These are phyloP conservation scores for Botryotinia convoluta DNA, from an alignment of 2,329 filamentous ascomycete genomes.

Conservation along the genomic window DNA sequence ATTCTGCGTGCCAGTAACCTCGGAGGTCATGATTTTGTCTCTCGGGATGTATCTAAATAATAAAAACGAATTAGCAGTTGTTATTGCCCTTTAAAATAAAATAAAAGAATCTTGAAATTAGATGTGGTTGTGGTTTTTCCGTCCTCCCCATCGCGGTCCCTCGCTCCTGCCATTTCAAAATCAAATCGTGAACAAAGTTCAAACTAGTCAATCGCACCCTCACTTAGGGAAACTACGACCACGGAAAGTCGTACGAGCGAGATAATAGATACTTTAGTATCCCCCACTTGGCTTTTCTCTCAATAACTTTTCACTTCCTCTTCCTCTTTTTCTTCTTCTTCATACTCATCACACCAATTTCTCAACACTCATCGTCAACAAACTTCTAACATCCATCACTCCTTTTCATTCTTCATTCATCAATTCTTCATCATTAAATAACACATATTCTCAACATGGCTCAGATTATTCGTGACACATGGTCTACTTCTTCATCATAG, in stretches of 20 bases:
- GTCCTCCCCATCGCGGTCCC: neutral
- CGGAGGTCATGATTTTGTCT: neutral
- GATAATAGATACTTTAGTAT: neutral
- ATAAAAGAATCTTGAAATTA: neutral
- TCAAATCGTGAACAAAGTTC: neutral
- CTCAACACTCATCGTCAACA: too few relatives aligned
- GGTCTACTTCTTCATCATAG: constrained; percentile 11
- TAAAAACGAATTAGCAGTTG: neutral
- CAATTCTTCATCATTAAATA: neutral
- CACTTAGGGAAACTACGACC: neutral
- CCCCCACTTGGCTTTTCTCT: neutral
- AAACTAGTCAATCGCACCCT: neutral
- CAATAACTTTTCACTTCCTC: neutral
- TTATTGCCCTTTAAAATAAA: too few relatives aligned
- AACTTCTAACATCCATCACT: neutral
- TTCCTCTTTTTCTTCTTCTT: neutral
- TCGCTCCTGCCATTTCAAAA: neutral
- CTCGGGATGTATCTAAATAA: neutral
- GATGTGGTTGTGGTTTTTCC: neutral
- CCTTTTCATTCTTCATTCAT: neutral
- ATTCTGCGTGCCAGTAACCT: neutral
- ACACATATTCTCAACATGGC: neutral
- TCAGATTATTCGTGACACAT: neutral
- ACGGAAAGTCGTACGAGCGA: neutral
- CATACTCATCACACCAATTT: neutral